phyloP scores from a whole-genome alignment of 2,329 filamentous ascomycete genomes.

The Cercospora zeae-maydis region DNA sequence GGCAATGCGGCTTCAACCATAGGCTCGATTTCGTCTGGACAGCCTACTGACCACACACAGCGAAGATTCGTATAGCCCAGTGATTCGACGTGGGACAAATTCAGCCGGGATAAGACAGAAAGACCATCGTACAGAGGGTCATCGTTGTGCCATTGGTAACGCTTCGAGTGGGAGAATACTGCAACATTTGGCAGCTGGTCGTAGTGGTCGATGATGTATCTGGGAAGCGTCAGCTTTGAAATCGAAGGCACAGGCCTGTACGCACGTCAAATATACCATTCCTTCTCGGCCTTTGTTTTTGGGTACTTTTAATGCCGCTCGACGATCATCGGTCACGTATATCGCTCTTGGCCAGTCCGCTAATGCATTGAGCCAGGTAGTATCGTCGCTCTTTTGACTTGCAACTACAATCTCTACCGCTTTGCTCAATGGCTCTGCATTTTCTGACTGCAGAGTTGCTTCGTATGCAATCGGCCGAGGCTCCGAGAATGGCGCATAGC shows the following conservation, averaged over 20 bases:
- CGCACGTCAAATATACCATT: slow-evolving; percentile 50
- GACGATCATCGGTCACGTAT: slow-evolving; percentile 43
- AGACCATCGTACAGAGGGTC: slow-evolving; percentile 50
- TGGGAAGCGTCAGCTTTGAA: slow-evolving; percentile 15
- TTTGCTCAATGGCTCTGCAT: not conserved
- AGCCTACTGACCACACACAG: slow-evolving; percentile 52
- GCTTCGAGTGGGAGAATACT: slow-evolving; percentile 58
- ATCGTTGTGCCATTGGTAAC: slow-evolving; percentile 56
- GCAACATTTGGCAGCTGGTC: slow-evolving; percentile 52
- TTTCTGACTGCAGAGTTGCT: not conserved
- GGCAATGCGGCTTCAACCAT: slow-evolving; percentile 37
- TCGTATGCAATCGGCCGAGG: not conserved
- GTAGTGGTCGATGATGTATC: slow-evolving; percentile 55
- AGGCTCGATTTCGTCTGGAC: slow-evolving; percentile 51
- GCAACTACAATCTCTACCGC: slow-evolving; percentile 1
- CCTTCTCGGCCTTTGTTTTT: slow-evolving; percentile 49
- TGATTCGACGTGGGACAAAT: slow-evolving; percentile 47
- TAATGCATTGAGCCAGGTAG: slow-evolving; percentile 43
- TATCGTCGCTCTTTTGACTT: slow-evolving; percentile 21
- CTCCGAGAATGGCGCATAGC: not conserved
- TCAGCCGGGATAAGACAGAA: slow-evolving; percentile 48
- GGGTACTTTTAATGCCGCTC: slow-evolving; percentile 42
- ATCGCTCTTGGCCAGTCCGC: slow-evolving; percentile 41
- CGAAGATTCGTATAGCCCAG: slow-evolving; percentile 55
- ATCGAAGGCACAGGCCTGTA: not conserved